phyloP scores from a whole-genome alignment of 345 rosid genomes.

The Angophora floribunda region DNA sequence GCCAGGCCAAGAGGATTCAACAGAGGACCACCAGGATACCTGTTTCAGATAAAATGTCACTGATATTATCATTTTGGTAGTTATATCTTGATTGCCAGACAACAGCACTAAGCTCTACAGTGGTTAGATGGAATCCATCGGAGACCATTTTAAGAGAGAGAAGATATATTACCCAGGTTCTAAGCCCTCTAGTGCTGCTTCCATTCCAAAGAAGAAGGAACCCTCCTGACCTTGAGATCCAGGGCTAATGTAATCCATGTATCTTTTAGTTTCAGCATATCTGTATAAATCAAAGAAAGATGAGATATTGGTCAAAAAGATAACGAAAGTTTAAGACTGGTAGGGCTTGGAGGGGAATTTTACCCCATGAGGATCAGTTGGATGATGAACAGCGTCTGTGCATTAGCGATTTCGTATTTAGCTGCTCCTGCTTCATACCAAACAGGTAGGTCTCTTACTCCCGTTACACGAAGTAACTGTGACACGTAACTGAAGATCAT shows the following conservation, averaged over 20 bases:
- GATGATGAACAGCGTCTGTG: constrained; percentile 54
- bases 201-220: constrained; percentile 82
- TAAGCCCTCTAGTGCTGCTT: constrained; percentile 70
- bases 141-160: neutral
- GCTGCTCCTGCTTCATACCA: constrained; percentile 96
- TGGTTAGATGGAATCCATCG: neutral
- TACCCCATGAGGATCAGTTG: constrained; percentile 93
- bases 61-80: neutral
- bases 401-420: constrained; percentile 63
- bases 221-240: constrained; percentile 87
- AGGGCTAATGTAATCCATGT: constrained; percentile 73
- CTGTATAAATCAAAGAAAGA: constrained; percentile 13
- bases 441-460: constrained; percentile 61
- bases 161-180: constrained; percentile 70
- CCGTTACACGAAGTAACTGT: constrained; percentile 76
- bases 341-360: neutral
- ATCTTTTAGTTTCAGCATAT: constrained; percentile 79
- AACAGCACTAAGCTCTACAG: neutral
- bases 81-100: neutral
- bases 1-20: constrained; percentile 89
- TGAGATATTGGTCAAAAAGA: neutral
- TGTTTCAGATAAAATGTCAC: constrained; percentile 1
- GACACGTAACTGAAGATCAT: neutral
- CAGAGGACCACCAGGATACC: constrained; percentile 95
- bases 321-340: neutral